Percentiles rank a stretch among this genome's conserved stretches.
These are phyloP conservation scores for Blumeria graminis DNA, from an alignment of 2,329 filamentous ascomycete species.

Conservation along the genomic window DNA sequence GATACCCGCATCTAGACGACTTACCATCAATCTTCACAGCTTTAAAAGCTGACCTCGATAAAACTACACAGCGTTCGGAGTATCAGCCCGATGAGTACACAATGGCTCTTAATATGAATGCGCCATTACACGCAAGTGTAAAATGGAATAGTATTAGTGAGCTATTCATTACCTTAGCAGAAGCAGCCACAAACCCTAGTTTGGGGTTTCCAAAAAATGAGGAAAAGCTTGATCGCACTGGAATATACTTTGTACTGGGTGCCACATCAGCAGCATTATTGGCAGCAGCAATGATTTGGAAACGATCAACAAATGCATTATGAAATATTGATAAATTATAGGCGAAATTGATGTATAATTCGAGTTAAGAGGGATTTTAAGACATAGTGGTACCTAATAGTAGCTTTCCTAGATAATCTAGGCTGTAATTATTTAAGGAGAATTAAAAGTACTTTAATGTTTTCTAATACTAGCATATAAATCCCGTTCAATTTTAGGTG, in stretches of 20 bases:
- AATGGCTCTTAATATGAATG: slow-evolving; percentile 59
- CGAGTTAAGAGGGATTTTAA: too few relatives aligned
- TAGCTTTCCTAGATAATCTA: too few relatives aligned
- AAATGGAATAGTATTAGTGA: slow-evolving; percentile 88
- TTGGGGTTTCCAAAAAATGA: slow-evolving; percentile 75
- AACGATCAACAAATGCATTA: slow-evolving; percentile 15
- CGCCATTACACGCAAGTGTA: slow-evolving; percentile 81
- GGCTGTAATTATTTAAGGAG: too few relatives aligned
- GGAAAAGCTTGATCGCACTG: slow-evolving; percentile 60
- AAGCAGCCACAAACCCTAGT: slow-evolving; percentile 74
- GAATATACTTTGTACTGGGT: slow-evolving; percentile 64
- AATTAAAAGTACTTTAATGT: too few relatives aligned
- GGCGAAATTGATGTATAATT: too few relatives aligned
- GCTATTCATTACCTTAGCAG: slow-evolving; percentile 75
- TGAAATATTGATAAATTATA: slow-evolving; percentile 4
- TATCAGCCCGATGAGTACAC: slow-evolving; percentile 85
- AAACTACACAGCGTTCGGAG: slow-evolving; percentile 84
- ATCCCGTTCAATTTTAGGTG: too few relatives aligned
- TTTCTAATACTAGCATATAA: too few relatives aligned
- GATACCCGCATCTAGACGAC: slow-evolving; percentile 65
- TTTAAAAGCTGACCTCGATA: slow-evolving; percentile 84
- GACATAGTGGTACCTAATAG: too few relatives aligned
- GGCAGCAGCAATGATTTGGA: slow-evolving; percentile 41
- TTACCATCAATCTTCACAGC: slow-evolving; percentile 80
- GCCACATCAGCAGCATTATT: slow-evolving; percentile 41